These are phyloP conservation scores for Phytopythium sindhum DNA, from an alignment of 352 stramenopile species.

Conservation along the genomic window DNA sequence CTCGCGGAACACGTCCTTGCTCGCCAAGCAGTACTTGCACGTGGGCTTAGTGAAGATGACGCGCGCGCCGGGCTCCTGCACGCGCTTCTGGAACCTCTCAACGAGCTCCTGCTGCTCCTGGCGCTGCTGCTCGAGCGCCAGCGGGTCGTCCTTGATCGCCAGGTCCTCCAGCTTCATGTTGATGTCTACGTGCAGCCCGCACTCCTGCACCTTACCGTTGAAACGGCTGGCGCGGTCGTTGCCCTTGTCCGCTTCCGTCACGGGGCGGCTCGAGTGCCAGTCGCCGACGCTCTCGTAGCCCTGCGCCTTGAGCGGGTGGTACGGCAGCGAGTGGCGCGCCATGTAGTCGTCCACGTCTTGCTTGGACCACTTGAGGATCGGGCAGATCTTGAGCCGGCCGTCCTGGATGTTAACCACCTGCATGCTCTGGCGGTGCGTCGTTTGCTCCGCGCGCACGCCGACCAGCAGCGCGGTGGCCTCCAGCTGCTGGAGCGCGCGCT, in stretches of 20 bases:
- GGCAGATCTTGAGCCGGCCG: conserved; percentile 81
- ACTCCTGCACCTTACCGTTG: conserved; percentile 78
- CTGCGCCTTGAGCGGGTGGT: conserved; percentile 81
- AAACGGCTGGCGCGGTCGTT: conserved; percentile 81
- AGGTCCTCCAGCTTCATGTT: conserved; percentile 57
- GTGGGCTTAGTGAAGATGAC: conserved; percentile 71
- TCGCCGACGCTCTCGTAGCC: conserved; percentile 84
- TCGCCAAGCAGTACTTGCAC: conserved; percentile 70
- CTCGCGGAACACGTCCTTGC: conserved; percentile 57
- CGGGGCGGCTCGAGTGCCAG: conserved; percentile 78
- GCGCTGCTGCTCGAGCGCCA: conserved; percentile 44
- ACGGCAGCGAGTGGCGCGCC: conserved; percentile 55
- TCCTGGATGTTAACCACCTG: conserved; percentile 77
- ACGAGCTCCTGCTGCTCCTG: conserved; percentile 22
- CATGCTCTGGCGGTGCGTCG: conserved; percentile 64
- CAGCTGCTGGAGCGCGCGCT: conserved; percentile 62
- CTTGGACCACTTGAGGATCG: conserved; percentile 82
- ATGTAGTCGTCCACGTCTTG: conserved; percentile 77
- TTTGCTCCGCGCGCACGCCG: conserved; percentile 79
- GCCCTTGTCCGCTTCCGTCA: conserved; percentile 52
- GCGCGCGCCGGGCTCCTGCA: conserved; percentile 44
- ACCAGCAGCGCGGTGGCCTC: conserved; percentile 63
- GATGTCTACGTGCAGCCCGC: conserved; percentile 78
- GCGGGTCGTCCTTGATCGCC: conserved; percentile 39
- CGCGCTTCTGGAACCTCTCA: conserved; percentile 27